Evolutionary conservation across 352 stramenopile genomes (phyloP), one percentile per base, ranked within the genome.

Genomic region (Globisporangium recalcitrans): DNA sequence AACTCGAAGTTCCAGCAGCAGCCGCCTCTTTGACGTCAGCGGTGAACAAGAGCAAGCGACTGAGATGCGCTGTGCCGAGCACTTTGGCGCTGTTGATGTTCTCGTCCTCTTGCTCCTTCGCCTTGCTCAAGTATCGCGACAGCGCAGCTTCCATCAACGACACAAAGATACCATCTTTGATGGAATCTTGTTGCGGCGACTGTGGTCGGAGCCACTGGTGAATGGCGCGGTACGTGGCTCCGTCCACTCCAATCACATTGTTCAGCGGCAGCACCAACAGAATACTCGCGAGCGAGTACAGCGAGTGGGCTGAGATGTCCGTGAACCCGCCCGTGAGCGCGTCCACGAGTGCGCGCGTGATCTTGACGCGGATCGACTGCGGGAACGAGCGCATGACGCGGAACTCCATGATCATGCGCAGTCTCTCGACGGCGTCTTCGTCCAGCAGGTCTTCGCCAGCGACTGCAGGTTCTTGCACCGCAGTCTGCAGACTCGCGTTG

Each of bases 361-460:
- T 77, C 32, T 79, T 77, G 24, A 62, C 70, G 42, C 78, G 75
- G 51, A 88, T 88, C 11, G 73, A 74, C 48, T 89, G 73, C 16
- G 83, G 77, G 57, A 91, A 93, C 27, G 85, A 93, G 6, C 76
- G 80, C 69, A 92, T 73, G 6, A 89, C 80, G 62, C 91, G 80
- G 2, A 90, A 74, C 32, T 91, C 78, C 42, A 93, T 69, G 32
- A 91, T 73, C 69, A 88, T 87, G 2, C 83, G 82, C 10, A 91
- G 62, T 11, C 60, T 71, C 10, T 89, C 71, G 3, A 90, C 63
- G 9, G 77, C 78, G 2, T 36, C 36, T 8, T 64, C 62, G 48
- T 71, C 74, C 22, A 89, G 52, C 14, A 75, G 19, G 34, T 62
- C 40, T 32, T 14, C 58, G 52, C 10, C 58, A 5, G 29, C 54